Evolutionary conservation across 768 basidiomycete species (phyloP).

Genomic region (Leccinum incarnatum): DNA sequence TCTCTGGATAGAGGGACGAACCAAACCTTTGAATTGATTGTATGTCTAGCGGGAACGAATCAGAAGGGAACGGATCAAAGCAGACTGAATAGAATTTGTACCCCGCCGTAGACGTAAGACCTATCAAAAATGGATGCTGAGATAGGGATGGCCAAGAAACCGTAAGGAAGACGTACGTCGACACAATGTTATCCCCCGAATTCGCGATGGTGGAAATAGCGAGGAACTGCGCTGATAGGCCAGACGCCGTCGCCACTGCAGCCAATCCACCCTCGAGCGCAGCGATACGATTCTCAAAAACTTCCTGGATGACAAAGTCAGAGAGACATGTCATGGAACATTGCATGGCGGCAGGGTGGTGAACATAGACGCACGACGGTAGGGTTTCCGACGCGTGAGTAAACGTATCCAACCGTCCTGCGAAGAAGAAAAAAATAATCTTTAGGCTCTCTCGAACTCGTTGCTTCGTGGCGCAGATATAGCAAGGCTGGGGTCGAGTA

Average conservation of each 20-base stretch:
- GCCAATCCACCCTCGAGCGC: slow-evolving; percentile 62
- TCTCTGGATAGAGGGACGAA: not conserved
- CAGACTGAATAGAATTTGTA: slow-evolving; percentile 25
- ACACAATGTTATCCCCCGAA: slow-evolving; percentile 66
- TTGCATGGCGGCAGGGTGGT: too few species aligned
- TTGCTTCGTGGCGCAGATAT: not conserved
- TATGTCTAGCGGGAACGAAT: slow-evolving; percentile 42
- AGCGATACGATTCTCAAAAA: slow-evolving; percentile 64
- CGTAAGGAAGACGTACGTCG: slow-evolving; percentile 39
- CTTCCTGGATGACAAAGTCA: slow-evolving; percentile 37
- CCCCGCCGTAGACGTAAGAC: slow-evolving; percentile 58
- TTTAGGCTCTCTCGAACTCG: not conserved
- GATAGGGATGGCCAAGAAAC: not conserved
- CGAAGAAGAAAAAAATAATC: too few species aligned
- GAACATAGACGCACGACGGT: not conserved
- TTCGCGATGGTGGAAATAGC: slow-evolving; percentile 50
- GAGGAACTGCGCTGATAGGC: slow-evolving; percentile 62
- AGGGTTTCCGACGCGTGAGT: slow-evolving; percentile 53
- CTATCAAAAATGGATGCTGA: slow-evolving; percentile 21
- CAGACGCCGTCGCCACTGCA: slow-evolving; percentile 55
- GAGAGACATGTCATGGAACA: too few species aligned
- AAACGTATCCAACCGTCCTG: slow-evolving; percentile 45
- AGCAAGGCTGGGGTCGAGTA: not conserved
- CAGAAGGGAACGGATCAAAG: not conserved
- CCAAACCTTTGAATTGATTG: slow-evolving; percentile 59